A percentile compares a stretch with the other conserved stretches of the same genome.
These are phyloP conservation scores for Chloranthus sessilifolius DNA, from an alignment of 164 flowering plant genomes.

Conservation along the genomic window DNA sequence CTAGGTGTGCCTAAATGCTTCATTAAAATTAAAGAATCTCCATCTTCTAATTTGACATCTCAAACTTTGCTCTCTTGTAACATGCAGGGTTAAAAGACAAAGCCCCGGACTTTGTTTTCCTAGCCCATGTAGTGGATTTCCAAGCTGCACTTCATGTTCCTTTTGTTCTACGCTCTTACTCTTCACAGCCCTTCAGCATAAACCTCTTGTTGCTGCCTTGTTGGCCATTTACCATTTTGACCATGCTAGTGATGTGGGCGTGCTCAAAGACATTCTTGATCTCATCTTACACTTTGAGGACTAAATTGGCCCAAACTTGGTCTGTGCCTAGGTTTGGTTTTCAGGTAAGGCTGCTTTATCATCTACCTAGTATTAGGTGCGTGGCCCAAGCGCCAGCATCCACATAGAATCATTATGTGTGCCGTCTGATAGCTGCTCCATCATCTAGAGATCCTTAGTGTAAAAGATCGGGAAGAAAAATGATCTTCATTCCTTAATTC, in stretches of 20 bases:
- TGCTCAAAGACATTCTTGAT: conserved; percentile 54
- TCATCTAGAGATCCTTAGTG: too few species aligned
- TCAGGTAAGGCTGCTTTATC: conserved; percentile 51
- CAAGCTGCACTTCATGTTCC: conserved; percentile 58
- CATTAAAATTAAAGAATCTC: neutral
- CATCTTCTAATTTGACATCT: neutral
- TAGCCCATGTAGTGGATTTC: conserved; percentile 77
- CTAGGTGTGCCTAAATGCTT: too few species aligned
- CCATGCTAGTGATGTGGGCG: conserved; percentile 66
- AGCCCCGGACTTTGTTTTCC: conserved; percentile 81
- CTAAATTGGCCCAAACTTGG: conserved; percentile 69
- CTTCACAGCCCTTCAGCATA: conserved; percentile 44
- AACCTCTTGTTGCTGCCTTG: conserved; percentile 44
- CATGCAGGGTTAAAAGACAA: conserved; percentile 37
- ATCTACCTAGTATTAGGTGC: too few species aligned
- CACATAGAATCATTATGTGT: too few species aligned
- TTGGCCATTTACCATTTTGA: conserved; percentile 45
- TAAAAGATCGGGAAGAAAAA: too few species aligned
- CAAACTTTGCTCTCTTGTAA: neutral
- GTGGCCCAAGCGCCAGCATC: too few species aligned
- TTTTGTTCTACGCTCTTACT: conserved; percentile 47
- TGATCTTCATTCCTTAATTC: too few species aligned
- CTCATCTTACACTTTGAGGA: conserved; percentile 54
- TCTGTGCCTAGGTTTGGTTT: conserved; percentile 80
- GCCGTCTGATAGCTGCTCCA: too few species aligned